Conservation (phyloP, 345 rosid species). For the Aethionema arabicum region DNA sequence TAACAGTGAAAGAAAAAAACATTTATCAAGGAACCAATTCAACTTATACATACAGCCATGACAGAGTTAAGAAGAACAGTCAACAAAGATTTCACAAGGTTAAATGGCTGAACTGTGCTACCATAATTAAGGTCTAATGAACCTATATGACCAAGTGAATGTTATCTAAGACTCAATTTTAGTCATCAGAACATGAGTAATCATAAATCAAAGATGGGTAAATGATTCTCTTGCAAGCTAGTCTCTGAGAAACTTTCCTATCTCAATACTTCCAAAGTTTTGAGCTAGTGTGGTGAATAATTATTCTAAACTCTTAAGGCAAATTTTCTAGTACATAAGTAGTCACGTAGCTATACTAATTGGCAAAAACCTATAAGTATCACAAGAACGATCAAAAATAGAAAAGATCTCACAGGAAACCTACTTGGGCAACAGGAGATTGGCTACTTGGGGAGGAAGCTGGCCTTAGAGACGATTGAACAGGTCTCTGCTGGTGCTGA, state of each 20-base stretch:
- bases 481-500: slow-evolving; percentile 81
- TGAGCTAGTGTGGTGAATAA: slow-evolving; percentile 3
- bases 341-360: slow-evolving; percentile 4
- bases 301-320: slow-evolving; percentile 5
- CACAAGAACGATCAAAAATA: not conserved
- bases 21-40: not conserved
- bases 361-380: not conserved
- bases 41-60: not conserved
- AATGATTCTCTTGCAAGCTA: not conserved
- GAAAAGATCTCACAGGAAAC: slow-evolving; percentile 15
- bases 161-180: slow-evolving; percentile 7
- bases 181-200: slow-evolving; percentile 2
- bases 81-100: not conserved
- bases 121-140: not conserved
- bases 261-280: not conserved
- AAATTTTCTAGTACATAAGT: slow-evolving; percentile 5
- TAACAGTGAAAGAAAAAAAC: not conserved
- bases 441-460: slow-evolving; percentile 55
- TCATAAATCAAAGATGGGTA: not conserved
- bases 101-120: slow-evolving; percentile 1
- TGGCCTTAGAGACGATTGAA: slow-evolving; percentile 62
- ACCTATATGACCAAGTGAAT: not conserved
- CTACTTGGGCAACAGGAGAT: slow-evolving; percentile 60
- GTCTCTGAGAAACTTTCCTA: not conserved
- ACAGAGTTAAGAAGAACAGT: not conserved